phyloP scores from a whole-genome alignment of 495 filamentous ascomycete species.

The Xylaria flabelliformis region DNA sequence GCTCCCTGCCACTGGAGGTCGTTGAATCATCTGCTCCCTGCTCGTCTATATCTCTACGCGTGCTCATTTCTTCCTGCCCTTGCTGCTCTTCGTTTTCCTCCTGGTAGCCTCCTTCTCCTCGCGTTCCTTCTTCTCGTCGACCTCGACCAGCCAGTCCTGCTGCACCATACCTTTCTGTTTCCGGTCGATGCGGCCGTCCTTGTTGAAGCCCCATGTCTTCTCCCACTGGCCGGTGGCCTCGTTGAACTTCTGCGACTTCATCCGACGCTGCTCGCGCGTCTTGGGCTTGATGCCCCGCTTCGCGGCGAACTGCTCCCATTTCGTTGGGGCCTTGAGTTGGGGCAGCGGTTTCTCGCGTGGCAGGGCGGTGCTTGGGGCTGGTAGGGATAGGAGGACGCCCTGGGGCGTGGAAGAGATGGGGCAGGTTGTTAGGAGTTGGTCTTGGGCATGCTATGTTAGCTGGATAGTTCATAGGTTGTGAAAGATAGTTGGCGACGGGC shows the following conservation, averaged over 20 bases:
- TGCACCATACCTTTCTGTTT: conserved; percentile 55
- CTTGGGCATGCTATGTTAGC: conserved; percentile 16
- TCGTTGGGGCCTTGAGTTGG: conserved; percentile 77
- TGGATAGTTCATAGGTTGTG: background rate
- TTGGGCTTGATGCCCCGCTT: conserved; percentile 93
- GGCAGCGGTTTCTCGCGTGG: conserved; percentile 93
- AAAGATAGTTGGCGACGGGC: background rate
- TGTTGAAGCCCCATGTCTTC: conserved; percentile 87
- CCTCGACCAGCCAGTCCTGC: conserved; percentile 86
- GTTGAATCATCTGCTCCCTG: conserved; percentile 7
- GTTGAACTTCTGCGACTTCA: conserved; percentile 78
- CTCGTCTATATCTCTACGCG: conserved; percentile 36
- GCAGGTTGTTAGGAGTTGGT: conserved; percentile 83
- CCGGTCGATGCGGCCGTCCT: conserved; percentile 83
- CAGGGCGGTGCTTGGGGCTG: conserved; percentile 67
- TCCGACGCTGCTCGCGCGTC: conserved; percentile 62
- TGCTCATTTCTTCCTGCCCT: conserved; percentile 69
- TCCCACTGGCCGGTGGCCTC: conserved; percentile 87
- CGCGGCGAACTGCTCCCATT: conserved; percentile 92
- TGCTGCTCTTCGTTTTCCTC: conserved; percentile 67
- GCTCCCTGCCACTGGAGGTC: background rate
- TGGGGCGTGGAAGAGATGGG: conserved; percentile 69
- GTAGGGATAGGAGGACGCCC: conserved; percentile 79
- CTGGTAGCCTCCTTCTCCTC: conserved; percentile 62
- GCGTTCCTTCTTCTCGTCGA: conserved; percentile 76